Conservation (phyloP, 768 basidiomycete genomes). For the Mrakia frigida region DNA sequence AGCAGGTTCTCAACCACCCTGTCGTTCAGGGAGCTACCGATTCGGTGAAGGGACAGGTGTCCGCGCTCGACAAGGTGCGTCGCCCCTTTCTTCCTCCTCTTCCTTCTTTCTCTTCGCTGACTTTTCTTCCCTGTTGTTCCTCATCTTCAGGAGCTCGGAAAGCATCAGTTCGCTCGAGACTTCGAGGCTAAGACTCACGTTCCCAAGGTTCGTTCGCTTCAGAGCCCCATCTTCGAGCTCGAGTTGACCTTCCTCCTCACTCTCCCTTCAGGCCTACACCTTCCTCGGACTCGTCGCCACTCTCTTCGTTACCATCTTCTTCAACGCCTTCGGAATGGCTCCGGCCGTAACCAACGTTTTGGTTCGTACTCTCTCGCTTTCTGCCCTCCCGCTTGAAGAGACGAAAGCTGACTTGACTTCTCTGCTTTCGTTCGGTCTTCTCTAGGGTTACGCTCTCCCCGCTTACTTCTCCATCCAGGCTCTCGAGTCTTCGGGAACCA, state of each 20-base stretch:
- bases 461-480: slow-evolving; percentile 94
- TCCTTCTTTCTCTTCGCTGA: not conserved
- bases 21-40: slow-evolving; percentile 57
- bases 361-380: slow-evolving; percentile 42
- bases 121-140: not conserved
- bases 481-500: slow-evolving; percentile 73
- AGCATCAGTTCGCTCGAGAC: slow-evolving; percentile 70
- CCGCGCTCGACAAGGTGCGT: not conserved
- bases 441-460: slow-evolving; percentile 70
- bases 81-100: not conserved
- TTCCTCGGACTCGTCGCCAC: slow-evolving; percentile 67
- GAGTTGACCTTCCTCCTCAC: not conserved
- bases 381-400: not conserved
- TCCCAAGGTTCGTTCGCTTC: slow-evolving; percentile 47
- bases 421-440: too few species aligned
- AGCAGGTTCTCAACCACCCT: slow-evolving; percentile 84
- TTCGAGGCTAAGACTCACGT: slow-evolving; percentile 82
- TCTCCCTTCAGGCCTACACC: slow-evolving; percentile 66
- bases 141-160: slow-evolving; percentile 47
- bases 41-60: not conserved
- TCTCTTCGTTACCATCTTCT: slow-evolving; percentile 45
- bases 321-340: slow-evolving; percentile 62
- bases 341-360: slow-evolving; percentile 62
- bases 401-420: too few species aligned
- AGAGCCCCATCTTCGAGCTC: not conserved